Evolutionary conservation across 176 grass and related monocot species (phyloP), one percentile per base, ranked within the genome.

Genomic region (Triticum turgidum): DNA sequence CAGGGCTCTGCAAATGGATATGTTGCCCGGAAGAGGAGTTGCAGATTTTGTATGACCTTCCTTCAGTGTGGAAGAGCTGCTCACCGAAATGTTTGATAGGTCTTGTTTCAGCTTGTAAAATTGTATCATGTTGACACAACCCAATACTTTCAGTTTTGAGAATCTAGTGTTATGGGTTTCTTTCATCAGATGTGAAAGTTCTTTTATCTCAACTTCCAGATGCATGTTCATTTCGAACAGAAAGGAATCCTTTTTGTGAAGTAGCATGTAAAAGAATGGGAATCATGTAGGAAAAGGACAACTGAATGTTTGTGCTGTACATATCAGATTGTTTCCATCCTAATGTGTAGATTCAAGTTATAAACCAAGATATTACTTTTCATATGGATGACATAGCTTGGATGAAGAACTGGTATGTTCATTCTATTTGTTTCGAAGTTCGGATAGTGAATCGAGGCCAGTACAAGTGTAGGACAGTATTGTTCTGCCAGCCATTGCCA

Each of bases 1-100:
- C 17, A 88, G 90, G 65, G 88, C 78, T 63, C 51, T 89, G 62
- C 89, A 93, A 52, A 87, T 94, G 92, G 92, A 88, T 81, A 66
- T 63, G 42, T n/a, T 92, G 65, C 85, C 89, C 1, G 39, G 83
- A 38, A 90, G 92, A 89, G 88, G 87, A 84, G 87, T 91, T 82
- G 95, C 92, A 11, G 85, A 88, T 22, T 76, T 87, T 85, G 92
- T 94, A 84, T 94, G 82, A 84, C 52, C 34, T 84, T 4, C 52
- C 34, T 84, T 4, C 42, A 24, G 30, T 67, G 58, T 68, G 89
- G 54, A 80, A 65, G 10, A 30, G 24, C 25, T 7, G 8, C 6
- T 34, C 7, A 22, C 29, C 18, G 51, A 77, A 78, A 82, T 71
- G 72, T 54, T 77, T 9, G 73, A 65, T 11, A 76, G 29, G 49